Base-by-base conservation (phyloP, 1,139 yeast genomes). In the Kodamaea anthophila region DNA sequence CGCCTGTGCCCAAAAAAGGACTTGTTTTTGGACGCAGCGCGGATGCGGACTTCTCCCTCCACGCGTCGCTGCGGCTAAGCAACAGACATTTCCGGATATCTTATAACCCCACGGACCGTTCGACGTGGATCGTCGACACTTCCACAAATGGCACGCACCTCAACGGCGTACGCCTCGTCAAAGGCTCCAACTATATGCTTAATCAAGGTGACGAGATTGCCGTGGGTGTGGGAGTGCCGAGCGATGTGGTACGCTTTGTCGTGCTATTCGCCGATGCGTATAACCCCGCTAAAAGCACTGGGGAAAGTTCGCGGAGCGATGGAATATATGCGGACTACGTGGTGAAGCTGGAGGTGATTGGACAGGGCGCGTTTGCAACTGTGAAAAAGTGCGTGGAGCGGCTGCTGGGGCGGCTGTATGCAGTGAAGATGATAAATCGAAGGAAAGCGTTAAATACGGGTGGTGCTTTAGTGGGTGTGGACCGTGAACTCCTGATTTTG, bases 341-440 rank as follows among this genome's bases (percentile, higher is more conserved):
- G 10, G 74, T 91, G 18, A 77, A 84, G 37, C 80, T 77, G 49
- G 94, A 83, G 44, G 77, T 84, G 5, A 81, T 91, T 3, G 98
- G 98, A 1, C 93, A 85, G 44, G 98, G 98, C 6, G 97, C 97
- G 5, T 91, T 91, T 68, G 97, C 97, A 3, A 82, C 88, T 1
- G 98, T 91, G 13, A 81, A 86, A 43, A 85, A 85, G 50, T 96
- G 94, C 3, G 76, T 88, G 1, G 93, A 87, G 45, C 67, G 96
- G 35, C 56, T 76, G 5, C 78, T 95, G 0, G 96, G 97, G 8
- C 75, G 80, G 41, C 70, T 87, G 2, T 87, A 65, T 52, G 98
- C 98, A 0, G 94, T 86, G 15, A 91, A 91, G 51, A 85, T 91
- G 39, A 87, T 91, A 27, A 79, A 81, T 39, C 77, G 88, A 47